phyloP scores from a whole-genome alignment of 2,329 filamentous ascomycete genomes.

The Emydomyces testavorans region DNA sequence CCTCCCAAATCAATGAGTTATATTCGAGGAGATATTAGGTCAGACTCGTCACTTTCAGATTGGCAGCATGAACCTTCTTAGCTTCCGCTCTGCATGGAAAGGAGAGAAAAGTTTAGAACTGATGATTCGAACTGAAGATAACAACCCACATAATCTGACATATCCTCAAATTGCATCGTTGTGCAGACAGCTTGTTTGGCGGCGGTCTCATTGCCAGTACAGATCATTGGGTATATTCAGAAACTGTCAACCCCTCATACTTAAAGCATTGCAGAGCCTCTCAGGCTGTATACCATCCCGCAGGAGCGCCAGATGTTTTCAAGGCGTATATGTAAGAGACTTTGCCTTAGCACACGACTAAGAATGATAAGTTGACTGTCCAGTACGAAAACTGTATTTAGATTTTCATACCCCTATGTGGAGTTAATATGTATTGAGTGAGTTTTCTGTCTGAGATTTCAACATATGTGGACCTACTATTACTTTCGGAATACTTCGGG shows the following conservation, averaged over 20 bases:
- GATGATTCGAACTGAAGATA: neutral
- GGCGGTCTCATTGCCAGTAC: conserved; percentile 35
- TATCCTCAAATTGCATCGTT: conserved; percentile 38
- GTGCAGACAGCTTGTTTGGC: conserved; percentile 37
- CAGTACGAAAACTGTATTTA: neutral
- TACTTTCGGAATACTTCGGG: no score
- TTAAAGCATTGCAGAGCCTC: conserved; percentile 42
- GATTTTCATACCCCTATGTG: neutral
- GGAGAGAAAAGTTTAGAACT: neutral
- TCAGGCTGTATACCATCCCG: conserved; percentile 38
- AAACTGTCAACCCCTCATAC: neutral
- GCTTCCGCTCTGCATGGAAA: conserved; percentile 25
- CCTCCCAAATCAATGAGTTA: conserved; percentile 42
- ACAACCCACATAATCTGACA: conserved; percentile 31
- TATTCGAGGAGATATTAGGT: conserved; percentile 44
- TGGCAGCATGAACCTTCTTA: conserved; percentile 29
- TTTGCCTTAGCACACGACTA: conserved; percentile 21
- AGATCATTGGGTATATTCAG: conserved; percentile 37
- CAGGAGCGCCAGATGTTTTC: conserved; percentile 42
- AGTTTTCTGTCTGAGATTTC: no score
- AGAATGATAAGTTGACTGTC: conserved; percentile 24
- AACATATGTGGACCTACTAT: no score
- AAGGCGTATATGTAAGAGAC: conserved; percentile 36
- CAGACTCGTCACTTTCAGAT: conserved; percentile 28
- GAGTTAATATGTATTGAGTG: no score